Percentiles rank a stretch among this genome's conserved stretches.
Evolutionary conservation across 1,139 yeast genomes (phyloP).

Genomic region (Chernovozyma sophiae-reginae): DNA sequence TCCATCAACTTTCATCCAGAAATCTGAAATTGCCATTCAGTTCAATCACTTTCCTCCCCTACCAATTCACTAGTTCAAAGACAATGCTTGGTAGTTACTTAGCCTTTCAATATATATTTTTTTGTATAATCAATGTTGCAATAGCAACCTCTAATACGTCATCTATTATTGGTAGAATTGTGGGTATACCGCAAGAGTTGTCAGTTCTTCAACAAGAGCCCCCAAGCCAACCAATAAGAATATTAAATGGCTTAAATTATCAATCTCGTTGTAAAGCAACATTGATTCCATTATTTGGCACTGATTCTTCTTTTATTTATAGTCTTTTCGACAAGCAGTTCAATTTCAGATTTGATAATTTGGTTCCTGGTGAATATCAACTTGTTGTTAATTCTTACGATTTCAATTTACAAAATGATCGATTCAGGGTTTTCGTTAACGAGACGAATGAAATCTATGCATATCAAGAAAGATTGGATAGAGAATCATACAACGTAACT

Average conservation of each 20-base stretch:
- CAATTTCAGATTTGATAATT: conserved; percentile 21
- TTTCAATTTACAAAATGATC: conserved; percentile 23
- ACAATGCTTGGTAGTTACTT: neutral
- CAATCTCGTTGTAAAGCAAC: conserved; percentile 31
- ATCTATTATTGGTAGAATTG: conserved; percentile 18
- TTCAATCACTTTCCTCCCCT: too few species aligned
- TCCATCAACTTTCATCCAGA: too few species aligned
- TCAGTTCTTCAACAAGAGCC: conserved; percentile 18
- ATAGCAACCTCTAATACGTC: neutral
- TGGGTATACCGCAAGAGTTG: conserved; percentile 22
- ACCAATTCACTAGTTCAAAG: too few species aligned
- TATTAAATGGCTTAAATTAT: conserved; percentile 35
- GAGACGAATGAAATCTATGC: conserved; percentile 15
- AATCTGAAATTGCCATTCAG: too few species aligned
- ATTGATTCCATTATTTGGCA: conserved; percentile 16
- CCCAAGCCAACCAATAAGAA: conserved; percentile 6
- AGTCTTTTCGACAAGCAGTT: conserved; percentile 23
- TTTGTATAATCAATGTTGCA: neutral
- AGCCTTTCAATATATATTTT: neutral
- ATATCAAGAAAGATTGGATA: conserved; percentile 19
- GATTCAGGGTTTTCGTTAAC: conserved; percentile 25
- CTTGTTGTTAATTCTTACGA: conserved; percentile 36
- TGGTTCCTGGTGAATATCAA: conserved; percentile 32
- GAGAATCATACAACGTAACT: conserved; percentile 15
- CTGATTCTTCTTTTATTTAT: neutral